phyloP scores from a whole-genome alignment of 2,329 filamentous ascomycete genomes.

The Sclerotinia minor region DNA sequence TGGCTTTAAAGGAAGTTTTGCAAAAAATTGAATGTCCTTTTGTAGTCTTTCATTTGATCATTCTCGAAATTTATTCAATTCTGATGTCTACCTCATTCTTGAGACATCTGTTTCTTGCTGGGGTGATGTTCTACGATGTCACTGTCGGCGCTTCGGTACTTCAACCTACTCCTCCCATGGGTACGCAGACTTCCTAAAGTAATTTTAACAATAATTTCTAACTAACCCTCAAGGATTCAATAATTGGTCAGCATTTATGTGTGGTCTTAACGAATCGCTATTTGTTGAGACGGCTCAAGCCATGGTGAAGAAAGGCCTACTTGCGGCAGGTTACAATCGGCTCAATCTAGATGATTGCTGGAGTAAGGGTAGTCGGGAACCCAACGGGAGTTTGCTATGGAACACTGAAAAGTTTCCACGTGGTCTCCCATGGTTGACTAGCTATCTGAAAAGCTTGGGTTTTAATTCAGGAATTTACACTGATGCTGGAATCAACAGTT shows the following conservation, averaged over 20 bases:
- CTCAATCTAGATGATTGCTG: constrained; percentile 66
- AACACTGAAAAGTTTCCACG: constrained; percentile 56
- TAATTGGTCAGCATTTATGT: constrained; percentile 52
- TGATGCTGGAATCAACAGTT: constrained; percentile 49
- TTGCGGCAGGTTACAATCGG: constrained; percentile 55
- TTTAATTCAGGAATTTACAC: constrained; percentile 66
- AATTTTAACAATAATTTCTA: background rate
- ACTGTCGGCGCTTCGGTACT: constrained; percentile 30
- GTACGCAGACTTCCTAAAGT: constrained; percentile 20
- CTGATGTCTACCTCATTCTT: background rate
- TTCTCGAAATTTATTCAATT: background rate
- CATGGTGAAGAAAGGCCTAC: constrained; percentile 51
- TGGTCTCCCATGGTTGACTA: constrained; percentile 57
- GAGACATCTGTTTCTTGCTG: background rate
- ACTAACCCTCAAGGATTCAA: constrained; percentile 44
- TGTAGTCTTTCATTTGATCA: background rate
- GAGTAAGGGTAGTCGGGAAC: constrained; percentile 48
- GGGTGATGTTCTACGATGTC: constrained; percentile 15
- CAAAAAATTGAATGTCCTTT: background rate
- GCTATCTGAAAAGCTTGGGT: constrained; percentile 56
- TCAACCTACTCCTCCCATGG: constrained; percentile 50
- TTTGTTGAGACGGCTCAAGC: constrained; percentile 50
- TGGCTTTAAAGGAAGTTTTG: background rate
- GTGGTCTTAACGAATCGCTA: constrained; percentile 50
- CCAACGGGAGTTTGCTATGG: constrained; percentile 47